Evolutionary conservation across 2,329 filamentous ascomycete species (phyloP).

Genomic region (Colletotrichum euphorbiae): DNA sequence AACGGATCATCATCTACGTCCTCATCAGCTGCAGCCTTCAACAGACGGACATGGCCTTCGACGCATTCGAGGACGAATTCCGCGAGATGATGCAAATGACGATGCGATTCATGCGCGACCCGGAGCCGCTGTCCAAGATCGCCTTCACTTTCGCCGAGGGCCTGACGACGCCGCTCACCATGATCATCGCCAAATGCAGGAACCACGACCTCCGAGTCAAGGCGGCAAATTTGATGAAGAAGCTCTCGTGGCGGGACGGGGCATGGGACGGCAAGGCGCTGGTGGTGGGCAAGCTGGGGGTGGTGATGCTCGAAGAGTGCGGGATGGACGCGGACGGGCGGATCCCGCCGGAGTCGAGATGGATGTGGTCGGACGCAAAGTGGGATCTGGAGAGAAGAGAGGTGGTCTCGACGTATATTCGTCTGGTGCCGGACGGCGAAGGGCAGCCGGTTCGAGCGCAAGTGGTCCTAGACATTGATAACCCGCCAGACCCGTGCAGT

Average conservation of each 20-base stretch:
- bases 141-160: conserved; percentile 36
- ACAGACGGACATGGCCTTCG: conserved; percentile 38
- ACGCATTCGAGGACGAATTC: conserved; percentile 39
- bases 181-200: conserved; percentile 40
- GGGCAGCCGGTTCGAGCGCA: conserved; percentile 6
- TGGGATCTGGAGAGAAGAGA: conserved; percentile 35
- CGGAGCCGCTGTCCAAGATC: conserved; percentile 6
- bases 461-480: conserved; percentile 29
- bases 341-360: conserved; percentile 35
- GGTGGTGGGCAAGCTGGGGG: conserved; percentile 37
- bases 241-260: conserved; percentile 38
- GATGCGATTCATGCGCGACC: conserved; percentile 34
- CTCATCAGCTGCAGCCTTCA: conserved; percentile 37
- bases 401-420: conserved; percentile 30
- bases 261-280: conserved; percentile 38
- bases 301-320: conserved; percentile 40
- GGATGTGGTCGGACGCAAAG: conserved; percentile 37
- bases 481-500: conserved; percentile 11
- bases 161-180: conserved; percentile 36
- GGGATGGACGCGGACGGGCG: conserved; percentile 35
- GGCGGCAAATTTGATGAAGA: conserved; percentile 29
- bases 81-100: conserved; percentile 27
- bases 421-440: conserved; percentile 22
- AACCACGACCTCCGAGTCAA: conserved; percentile 38
- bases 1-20: conserved; percentile 30